Percentiles rank a stretch among this genome's conserved stretches.
These are phyloP conservation scores for Peribolospora baueri DNA, from an alignment of 768 basidiomycete species.

Conservation along the genomic window DNA sequence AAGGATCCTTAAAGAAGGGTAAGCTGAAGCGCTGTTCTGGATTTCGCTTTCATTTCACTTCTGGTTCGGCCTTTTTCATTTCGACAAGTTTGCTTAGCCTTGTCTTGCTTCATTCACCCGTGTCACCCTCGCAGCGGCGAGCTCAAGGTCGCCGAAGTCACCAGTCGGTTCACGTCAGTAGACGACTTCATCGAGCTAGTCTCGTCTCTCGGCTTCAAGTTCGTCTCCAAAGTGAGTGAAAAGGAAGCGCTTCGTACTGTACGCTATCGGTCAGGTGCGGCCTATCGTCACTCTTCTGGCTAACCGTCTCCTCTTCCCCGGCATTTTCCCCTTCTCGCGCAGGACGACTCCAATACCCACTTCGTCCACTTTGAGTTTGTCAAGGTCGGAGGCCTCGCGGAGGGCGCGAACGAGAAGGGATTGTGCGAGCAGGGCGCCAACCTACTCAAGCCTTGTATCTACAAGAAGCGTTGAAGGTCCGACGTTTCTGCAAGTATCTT, in stretches of 20 bases:
- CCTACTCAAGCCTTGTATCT: constrained; percentile 70
- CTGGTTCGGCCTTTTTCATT: background rate
- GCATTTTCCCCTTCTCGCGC: background rate
- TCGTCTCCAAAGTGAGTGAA: constrained; percentile 35
- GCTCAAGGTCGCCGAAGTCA: constrained; percentile 68
- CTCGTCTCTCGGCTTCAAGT: constrained; percentile 43
- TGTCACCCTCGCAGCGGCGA: constrained; percentile 33
- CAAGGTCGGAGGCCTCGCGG: constrained; percentile 31
- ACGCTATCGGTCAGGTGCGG: background rate
- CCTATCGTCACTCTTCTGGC: background rate
- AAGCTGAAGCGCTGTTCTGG: constrained; percentile 15
- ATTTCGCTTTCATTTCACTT: background rate
- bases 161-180: constrained; percentile 49
- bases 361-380: constrained; percentile 62
- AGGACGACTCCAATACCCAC: constrained; percentile 65
- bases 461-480: constrained; percentile 37
- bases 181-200: constrained; percentile 44
- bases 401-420: background rate
- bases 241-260: background rate
- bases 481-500: too few relatives aligned
- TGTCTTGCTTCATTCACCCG: constrained; percentile 3
- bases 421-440: constrained; percentile 37
- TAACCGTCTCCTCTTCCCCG: background rate
- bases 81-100: background rate
- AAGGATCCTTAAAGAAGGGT: constrained; percentile 66